Conservation (phyloP, 2,329 filamentous ascomycete species). For the Chaetomiaceae sp. region DNA sequence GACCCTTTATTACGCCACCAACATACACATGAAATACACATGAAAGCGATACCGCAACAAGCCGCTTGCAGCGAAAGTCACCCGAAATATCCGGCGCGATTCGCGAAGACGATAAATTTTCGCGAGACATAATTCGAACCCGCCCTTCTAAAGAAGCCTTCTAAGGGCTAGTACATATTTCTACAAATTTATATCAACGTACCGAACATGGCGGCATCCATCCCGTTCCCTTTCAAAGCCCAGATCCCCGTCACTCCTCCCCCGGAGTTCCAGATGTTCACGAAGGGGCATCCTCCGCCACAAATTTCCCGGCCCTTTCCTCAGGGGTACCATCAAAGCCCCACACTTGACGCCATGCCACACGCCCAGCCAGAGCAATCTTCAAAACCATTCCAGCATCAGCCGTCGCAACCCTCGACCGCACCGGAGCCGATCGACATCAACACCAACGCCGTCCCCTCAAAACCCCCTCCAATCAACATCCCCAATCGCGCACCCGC, state of each 20-base stretch:
- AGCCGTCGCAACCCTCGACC: background rate
- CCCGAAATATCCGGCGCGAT: no score
- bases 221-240: slow-evolving; percentile 30
- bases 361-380: no score
- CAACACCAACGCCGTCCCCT: no score
- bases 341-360: background rate
- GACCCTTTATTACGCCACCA: no score
- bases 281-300: slow-evolving; percentile 23
- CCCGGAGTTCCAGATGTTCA: slow-evolving; percentile 36
- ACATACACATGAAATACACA: background rate
- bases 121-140: no score
- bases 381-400: background rate
- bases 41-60: background rate
- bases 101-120: no score
- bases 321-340: background rate
- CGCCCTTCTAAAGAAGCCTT: no score
- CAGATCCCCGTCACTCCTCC: slow-evolving; percentile 39
- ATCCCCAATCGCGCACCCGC: no score
- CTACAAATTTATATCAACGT: no score
- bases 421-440: background rate
- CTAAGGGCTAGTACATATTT: no score
- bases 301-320: slow-evolving; percentile 19
- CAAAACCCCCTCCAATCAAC: no score
- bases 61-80: background rate
- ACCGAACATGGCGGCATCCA: slow-evolving; percentile 27